phyloP scores from a whole-genome alignment of 352 stramenopile genomes.

The Synura sp. region DNA sequence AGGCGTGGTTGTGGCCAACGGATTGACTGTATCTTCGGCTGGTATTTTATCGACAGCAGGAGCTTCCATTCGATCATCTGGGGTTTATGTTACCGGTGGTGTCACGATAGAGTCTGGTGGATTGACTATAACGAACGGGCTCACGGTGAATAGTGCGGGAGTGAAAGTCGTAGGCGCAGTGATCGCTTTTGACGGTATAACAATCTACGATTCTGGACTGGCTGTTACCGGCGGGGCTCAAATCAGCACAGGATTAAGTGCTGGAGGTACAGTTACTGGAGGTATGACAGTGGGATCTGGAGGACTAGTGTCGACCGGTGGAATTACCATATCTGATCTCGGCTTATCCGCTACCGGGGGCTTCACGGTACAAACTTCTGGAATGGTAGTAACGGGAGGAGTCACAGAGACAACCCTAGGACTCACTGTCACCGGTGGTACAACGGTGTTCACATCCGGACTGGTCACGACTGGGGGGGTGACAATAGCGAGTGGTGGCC shows the following conservation, averaged over 20 bases:
- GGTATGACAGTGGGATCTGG: too few species aligned
- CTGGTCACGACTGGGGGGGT: neutral
- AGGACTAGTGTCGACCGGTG: neutral
- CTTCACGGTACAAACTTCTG: neutral
- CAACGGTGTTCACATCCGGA: neutral
- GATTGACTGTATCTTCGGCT: neutral
- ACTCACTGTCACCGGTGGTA: neutral
- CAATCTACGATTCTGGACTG: neutral
- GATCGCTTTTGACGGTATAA: constrained; percentile 3
- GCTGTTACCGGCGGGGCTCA: neutral
- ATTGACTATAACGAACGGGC: neutral
- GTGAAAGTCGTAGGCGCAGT: neutral
- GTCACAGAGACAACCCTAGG: neutral
- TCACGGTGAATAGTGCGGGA: neutral
- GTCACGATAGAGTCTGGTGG: neutral
- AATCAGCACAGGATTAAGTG: too few species aligned
- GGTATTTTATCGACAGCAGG: neutral
- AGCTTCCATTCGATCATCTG: neutral
- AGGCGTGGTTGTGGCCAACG: neutral
- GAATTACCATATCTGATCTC: neutral
- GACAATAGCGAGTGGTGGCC: neutral
- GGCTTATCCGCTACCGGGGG: neutral
- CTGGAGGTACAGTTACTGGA: too few species aligned
- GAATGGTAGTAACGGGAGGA: neutral
- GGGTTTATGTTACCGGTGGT: neutral